Base-by-base conservation (phyloP, 2,329 filamentous ascomycete genomes). In the Calonectria pauciramosa region DNA sequence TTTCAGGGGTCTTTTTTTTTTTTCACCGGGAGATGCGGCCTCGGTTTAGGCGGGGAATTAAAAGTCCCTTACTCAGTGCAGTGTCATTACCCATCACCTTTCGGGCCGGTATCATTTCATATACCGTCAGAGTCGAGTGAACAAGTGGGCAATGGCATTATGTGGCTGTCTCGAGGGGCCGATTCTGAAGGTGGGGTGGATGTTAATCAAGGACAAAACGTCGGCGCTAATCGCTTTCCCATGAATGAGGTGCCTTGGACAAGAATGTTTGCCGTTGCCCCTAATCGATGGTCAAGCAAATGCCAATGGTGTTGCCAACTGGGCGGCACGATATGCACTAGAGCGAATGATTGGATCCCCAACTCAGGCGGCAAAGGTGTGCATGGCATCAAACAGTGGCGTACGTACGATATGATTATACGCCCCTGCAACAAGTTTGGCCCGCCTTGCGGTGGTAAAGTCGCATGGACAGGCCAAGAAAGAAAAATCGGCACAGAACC, bases 41-140 rank as follows among this genome's bases (percentile, higher is more conserved):
- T 70, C 41, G 18, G 36, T 52, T 44, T 59, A 34, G 59, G 71
- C 66, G 71, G 66, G 66, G 71, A 65, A 70, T 32, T 64, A 10
- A 73, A 69, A 59, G 66, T 41, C 51, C 71, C 59, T 59, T 51
- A 36, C 59, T 66, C 34, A 32, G n/a, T 32, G 44, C 49, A 66
- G 71, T 66, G 66, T 65, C 64, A 73, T 69, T 41, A 32, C 59
- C 28, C 65, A 34, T 72, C 51, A 54, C 41, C 71, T 73, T 70
- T 73, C 71, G 71, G 71, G 56, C 71, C 71, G 71, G 66, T 51
- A 65, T 70, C 67, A 70, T 44, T 47, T 73, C 65, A 64, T 56
- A 34, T 49, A 32, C 59, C 63, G 59, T 54, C 44, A 41, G n/a
- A 70, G 47, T 36, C 36, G 36, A 54, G 8, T 56, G 51, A 68